A percentile compares a stretch with the other conserved stretches of the same genome.
Conservation (phyloP, 225 moss, liverwort and hornwort genomes). For the Climacium dendroides region DNA sequence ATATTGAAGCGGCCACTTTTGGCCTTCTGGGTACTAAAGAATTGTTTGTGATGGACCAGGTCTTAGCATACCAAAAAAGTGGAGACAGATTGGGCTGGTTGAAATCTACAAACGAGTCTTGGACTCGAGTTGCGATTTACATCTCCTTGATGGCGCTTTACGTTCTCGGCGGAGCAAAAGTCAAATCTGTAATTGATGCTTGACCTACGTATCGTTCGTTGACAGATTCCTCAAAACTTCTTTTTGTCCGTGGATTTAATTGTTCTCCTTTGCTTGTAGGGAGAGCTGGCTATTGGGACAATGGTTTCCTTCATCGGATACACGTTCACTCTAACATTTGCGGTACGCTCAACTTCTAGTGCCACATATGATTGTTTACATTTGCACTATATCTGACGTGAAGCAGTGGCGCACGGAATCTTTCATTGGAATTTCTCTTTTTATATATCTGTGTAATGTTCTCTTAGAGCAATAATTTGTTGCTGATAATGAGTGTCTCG, state of each 20-base stretch:
- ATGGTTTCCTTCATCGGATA: conserved; percentile 99
- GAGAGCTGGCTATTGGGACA: conserved; percentile 71
- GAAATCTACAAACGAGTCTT: conserved; percentile 92
- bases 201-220: background rate
- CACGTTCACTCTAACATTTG: conserved; percentile 96
- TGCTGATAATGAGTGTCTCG: background rate
- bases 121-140: conserved; percentile 95
- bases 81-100: conserved; percentile 90
- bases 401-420: background rate
- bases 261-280: conserved; percentile 30
- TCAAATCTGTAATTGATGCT: conserved; percentile 55
- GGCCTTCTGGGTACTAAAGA: background rate
- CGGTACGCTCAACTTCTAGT: conserved; percentile 29
- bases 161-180: conserved; percentile 92
- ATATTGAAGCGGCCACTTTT: background rate
- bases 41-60: conserved; percentile 34
- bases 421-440: background rate
- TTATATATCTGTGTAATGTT: background rate
- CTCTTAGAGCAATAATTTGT: background rate
- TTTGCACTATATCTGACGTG: background rate
- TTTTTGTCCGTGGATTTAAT: background rate
- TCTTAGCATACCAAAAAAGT: conserved; percentile 80
- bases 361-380: background rate
- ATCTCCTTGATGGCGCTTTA: conserved; percentile 93
- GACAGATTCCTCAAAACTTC: background rate